A percentile compares a stretch with the other conserved stretches of the same genome.
Evolutionary conservation across 1,139 yeast species (phyloP).

Genomic region (Dujonia santamariae): DNA sequence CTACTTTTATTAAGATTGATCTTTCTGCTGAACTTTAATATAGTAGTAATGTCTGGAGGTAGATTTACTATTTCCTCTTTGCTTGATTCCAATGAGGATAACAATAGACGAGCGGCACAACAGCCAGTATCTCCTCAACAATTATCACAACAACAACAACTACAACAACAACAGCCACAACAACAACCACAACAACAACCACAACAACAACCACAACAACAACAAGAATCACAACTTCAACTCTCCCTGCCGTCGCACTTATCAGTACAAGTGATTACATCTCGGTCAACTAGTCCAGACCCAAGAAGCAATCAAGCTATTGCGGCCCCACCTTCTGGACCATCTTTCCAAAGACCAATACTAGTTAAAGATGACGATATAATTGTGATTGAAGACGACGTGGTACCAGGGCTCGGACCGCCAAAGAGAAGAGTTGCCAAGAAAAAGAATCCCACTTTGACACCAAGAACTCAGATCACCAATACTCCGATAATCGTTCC

Average conservation of each 20-base stretch:
- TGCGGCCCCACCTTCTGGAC: neutral
- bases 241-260: too few species aligned
- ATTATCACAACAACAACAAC: neutral
- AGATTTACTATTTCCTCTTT: conserved; percentile 10
- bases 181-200: too few species aligned
- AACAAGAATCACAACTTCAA: too few species aligned
- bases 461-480: conserved; percentile 2
- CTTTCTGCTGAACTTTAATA: too few species aligned
- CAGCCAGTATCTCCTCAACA: conserved; percentile 1
- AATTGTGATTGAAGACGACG: conserved; percentile 6
- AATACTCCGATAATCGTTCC: neutral
- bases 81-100: conserved; percentile 8
- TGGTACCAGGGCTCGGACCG: conserved; percentile 6
- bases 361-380: conserved; percentile 3
- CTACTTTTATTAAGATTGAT: too few species aligned
- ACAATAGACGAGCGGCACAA: conserved; percentile 4
- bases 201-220: too few species aligned
- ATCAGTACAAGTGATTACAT: neutral
- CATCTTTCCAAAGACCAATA: conserved; percentile 3
- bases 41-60: conserved; percentile 3
- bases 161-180: too few species aligned
- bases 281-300: too few species aligned
- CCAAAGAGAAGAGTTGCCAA: conserved; percentile 4
- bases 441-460: conserved; percentile 2
- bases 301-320: too few species aligned